Evolutionary conservation across 2,329 filamentous ascomycete species (phyloP).

Genomic region (Colletotrichum chlorophyti): DNA sequence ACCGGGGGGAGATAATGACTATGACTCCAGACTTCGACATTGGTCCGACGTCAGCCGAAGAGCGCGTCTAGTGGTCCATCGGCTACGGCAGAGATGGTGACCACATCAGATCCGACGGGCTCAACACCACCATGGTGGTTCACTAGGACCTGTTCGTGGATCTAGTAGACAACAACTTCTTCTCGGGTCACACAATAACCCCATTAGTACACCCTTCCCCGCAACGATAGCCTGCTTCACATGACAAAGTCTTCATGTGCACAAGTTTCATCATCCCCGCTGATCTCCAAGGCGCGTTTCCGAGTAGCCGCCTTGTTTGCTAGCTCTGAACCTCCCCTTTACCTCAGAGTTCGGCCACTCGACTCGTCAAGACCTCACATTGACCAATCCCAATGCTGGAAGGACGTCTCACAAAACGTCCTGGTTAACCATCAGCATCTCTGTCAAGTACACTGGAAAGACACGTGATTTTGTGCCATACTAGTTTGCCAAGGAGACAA

Average conservation of each 20-base stretch:
- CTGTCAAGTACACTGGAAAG: too few relatives aligned
- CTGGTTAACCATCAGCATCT: too few relatives aligned
- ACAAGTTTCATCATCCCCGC: too few relatives aligned
- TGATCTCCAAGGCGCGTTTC: too few relatives aligned
- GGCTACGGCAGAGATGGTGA: not conserved
- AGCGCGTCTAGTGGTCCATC: too few relatives aligned
- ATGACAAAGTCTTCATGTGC: constrained; percentile 20
- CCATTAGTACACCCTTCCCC: not conserved
- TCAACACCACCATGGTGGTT: too few relatives aligned
- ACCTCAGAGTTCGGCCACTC: constrained; percentile 6
- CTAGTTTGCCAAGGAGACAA: too few relatives aligned
- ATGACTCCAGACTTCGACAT: too few relatives aligned
- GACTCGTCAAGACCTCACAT: not conserved
- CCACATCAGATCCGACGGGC: not conserved
- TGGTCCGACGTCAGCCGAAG: too few relatives aligned
- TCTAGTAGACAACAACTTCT: not conserved
- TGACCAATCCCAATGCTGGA: not conserved
- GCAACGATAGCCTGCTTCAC: constrained; percentile 4
- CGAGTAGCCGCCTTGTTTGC: not conserved
- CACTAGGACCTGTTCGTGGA: not conserved
- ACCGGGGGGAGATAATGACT: too few relatives aligned
- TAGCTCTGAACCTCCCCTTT: too few relatives aligned
- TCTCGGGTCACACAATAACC: not conserved
- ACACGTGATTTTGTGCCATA: too few relatives aligned
- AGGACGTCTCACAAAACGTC: not conserved